Evolutionary conservation across 306 rosid species (phyloP).

Genomic region (Hippophae gyantsensis): DNA sequence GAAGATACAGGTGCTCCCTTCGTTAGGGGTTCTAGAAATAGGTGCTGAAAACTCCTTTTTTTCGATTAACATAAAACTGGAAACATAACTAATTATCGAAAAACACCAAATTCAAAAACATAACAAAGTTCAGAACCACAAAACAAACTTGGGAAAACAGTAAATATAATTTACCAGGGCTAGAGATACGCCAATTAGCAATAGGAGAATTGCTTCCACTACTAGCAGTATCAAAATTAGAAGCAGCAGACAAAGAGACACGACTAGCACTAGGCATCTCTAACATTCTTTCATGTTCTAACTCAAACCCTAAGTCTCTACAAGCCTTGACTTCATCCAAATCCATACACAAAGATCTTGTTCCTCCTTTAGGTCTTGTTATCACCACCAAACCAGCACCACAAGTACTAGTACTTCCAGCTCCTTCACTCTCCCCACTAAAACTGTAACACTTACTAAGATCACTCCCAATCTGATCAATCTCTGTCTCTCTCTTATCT

Average conservation of each 20-base stretch:
- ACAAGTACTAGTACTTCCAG: conserved; percentile 11
- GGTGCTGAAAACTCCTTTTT: too few relatives aligned
- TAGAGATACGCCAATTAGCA: conserved; percentile 61
- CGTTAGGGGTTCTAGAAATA: too few relatives aligned
- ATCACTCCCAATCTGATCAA: too few relatives aligned
- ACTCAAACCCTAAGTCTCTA: conserved; percentile 78
- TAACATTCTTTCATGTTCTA: conserved; percentile 41
- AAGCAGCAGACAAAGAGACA: conserved; percentile 23
- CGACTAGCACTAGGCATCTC: conserved; percentile 32
- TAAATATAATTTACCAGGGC: conserved; percentile 40
- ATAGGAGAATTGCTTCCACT: conserved; percentile 77
- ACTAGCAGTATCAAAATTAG: conserved; percentile 37
- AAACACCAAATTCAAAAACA: too few relatives aligned
- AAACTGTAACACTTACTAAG: neutral
- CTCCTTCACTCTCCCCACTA: conserved; percentile 17
- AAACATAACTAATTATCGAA: too few relatives aligned
- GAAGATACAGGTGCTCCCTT: too few relatives aligned
- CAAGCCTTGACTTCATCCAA: conserved; percentile 88
- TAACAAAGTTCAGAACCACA: neutral
- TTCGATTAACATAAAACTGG: too few relatives aligned
- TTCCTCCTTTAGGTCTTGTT: conserved; percentile 70
- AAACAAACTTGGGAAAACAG: neutral
- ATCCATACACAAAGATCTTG: conserved; percentile 56
- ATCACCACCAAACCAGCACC: conserved; percentile 40
- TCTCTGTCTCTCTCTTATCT: too few relatives aligned